Evolutionary conservation across 768 basidiomycete species (phyloP).

Genomic region (Asterophora parasitica): DNA sequence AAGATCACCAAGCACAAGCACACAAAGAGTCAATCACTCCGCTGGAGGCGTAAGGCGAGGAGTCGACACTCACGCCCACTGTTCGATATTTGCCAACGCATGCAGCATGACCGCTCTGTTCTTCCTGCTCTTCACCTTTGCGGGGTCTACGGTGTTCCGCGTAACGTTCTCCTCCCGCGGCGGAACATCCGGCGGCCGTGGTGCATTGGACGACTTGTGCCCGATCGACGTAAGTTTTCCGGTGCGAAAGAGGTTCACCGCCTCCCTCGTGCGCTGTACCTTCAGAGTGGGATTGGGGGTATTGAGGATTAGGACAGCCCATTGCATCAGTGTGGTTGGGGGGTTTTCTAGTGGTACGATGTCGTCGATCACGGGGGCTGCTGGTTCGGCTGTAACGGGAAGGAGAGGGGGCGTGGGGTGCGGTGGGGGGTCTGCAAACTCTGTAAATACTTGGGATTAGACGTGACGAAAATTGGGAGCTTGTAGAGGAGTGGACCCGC

Average conservation of each 20-base stretch:
- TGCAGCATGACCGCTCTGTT: slow-evolving; percentile 74
- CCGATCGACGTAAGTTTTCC: slow-evolving; percentile 67
- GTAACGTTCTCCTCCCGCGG: slow-evolving; percentile 50
- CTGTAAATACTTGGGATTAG: slow-evolving; percentile 16
- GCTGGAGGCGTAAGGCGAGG: too few species aligned
- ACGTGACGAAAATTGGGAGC: background rate
- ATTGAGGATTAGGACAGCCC: slow-evolving; percentile 75
- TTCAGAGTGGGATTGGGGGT: slow-evolving; percentile 62
- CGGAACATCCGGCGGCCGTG: slow-evolving; percentile 57
- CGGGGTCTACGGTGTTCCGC: slow-evolving; percentile 53
- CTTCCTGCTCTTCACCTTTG: slow-evolving; percentile 54
- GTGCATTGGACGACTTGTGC: slow-evolving; percentile 44
- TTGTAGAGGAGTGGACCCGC: slow-evolving; percentile 28
- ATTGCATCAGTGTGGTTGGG: slow-evolving; percentile 70
- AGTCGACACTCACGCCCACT: slow-evolving; percentile 82
- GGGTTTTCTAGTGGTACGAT: slow-evolving; percentile 44
- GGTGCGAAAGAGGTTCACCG: slow-evolving; percentile 63
- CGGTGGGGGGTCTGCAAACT: slow-evolving; percentile 68
- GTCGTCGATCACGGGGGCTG: slow-evolving; percentile 26
- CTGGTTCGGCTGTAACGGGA: slow-evolving; percentile 11
- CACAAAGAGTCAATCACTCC: too few species aligned
- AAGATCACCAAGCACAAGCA: too few species aligned
- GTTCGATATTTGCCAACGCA: slow-evolving; percentile 81
- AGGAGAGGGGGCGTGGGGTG: slow-evolving; percentile 18
- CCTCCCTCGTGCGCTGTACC: slow-evolving; percentile 68